Base-by-base conservation (phyloP, 2,329 filamentous ascomycete species). In the Cytospora piceicola region DNA sequence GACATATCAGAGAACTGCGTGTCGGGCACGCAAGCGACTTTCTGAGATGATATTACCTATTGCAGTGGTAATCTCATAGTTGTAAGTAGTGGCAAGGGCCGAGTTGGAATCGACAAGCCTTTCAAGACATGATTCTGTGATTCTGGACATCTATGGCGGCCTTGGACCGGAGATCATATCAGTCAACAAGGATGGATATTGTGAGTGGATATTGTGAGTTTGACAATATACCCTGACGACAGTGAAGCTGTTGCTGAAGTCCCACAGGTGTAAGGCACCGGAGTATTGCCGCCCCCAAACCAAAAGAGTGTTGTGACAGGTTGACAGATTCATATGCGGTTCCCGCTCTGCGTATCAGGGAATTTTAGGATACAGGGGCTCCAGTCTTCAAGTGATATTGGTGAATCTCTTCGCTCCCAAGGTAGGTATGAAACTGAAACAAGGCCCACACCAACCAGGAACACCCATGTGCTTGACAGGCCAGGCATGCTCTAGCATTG, bases 21-120 rank as follows among this genome's bases (percentile, higher is more conserved):
- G 59, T 63, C 46, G 53, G 63, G 58, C 64, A 66, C 30, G 58
- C 46, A 66, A 55, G 51, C 51, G 32, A 58, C 34, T 14, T 49
- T 30, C 11, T 17, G 36, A 9, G 30, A 51, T 22, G 58, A 53
- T 55, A 27, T 42, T 62, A 58, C 56, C 39, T 22, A 17, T 17
- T 61, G 39, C 22, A 58, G 22, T 5, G 24, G 4, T 8, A 22
- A 7, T 29, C 15, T 14, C 39, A 49, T 24, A 46, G 22, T 11
- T n/a, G 12, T 30, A 42, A 29, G 15, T 42, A 39, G 49, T 58
- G 54, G 51, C 64, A 60, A 39, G 27, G 59, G 36, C 9, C 46
- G 24, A 49, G n/a, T 34, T 53, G 29, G 42, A 32, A 46, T 54
- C 51, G 57, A 66, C 55, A 59, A 58, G 55, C 54, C 46, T 46